These are phyloP conservation scores for Populus tremula DNA, from an alignment of 345 rosid species.

Conservation along the genomic window DNA sequence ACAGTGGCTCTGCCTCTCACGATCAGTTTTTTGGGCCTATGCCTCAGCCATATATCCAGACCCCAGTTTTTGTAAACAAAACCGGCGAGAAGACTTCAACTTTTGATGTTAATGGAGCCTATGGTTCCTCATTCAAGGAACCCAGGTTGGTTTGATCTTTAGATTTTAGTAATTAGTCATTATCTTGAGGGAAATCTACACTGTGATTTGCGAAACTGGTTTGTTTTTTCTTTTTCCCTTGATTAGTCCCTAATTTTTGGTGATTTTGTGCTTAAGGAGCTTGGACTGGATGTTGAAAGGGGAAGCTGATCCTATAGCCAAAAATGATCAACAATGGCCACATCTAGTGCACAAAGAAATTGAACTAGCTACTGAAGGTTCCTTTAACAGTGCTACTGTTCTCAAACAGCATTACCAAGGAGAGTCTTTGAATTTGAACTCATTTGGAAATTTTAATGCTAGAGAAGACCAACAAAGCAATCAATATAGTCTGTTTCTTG, in stretches of 20 bases:
- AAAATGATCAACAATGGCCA: conserved; percentile 29
- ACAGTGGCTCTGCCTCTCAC: conserved; percentile 9
- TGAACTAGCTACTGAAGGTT: conserved; percentile 14
- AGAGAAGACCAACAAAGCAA: conserved; percentile 17
- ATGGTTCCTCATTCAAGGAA: conserved; percentile 22
- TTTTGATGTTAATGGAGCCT: conserved; percentile 12
- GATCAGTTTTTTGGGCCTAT: conserved; percentile 10
- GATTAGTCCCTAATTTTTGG: not conserved
- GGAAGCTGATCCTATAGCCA: conserved; percentile 19
- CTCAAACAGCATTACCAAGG: conserved; percentile 10
- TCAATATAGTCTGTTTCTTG: conserved; percentile 14
- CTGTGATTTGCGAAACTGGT: not conserved
- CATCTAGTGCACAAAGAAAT: conserved; percentile 18
- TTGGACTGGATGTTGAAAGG: conserved; percentile 40
- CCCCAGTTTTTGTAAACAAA: conserved; percentile 3
- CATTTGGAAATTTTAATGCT: conserved; percentile 13
- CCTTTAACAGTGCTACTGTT: conserved; percentile 4
- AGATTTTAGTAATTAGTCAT: not conserved
- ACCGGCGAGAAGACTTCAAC: conserved; percentile 18
- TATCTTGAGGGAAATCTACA: not conserved
- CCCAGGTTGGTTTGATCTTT: conserved; percentile 26
- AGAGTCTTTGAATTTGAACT: conserved; percentile 28
- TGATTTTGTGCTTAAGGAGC: conserved; percentile 19
- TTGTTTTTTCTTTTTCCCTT: not conserved
- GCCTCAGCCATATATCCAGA: conserved; percentile 13